A percentile compares a stretch with the other conserved stretches of the same genome.
Conservation (phyloP, 805 yeast species). For the Cyberlindnera americana region DNA sequence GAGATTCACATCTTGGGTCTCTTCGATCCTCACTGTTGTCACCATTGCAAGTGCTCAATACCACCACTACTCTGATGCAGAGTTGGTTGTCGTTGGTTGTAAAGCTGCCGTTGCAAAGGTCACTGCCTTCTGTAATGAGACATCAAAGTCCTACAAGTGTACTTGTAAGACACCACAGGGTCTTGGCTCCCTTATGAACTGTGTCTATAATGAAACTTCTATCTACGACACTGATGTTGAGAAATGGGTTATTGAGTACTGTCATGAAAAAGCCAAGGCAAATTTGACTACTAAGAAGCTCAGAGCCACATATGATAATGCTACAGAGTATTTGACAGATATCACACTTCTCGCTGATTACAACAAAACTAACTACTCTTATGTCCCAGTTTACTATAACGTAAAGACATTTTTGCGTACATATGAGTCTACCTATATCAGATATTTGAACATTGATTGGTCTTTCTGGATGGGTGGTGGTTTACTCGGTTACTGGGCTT, state of each 20-base stretch:
- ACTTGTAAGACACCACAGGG: slow-evolving; percentile 29
- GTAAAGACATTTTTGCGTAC: slow-evolving; percentile 26
- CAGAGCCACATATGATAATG: slow-evolving; percentile 38
- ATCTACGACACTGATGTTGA: slow-evolving; percentile 18
- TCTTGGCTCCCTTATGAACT: slow-evolving; percentile 29
- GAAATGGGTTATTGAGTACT: slow-evolving; percentile 26
- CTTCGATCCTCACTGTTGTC: not conserved
- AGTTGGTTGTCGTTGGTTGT: slow-evolving; percentile 25
- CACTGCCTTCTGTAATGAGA: slow-evolving; percentile 26
- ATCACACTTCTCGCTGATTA: slow-evolving; percentile 32
- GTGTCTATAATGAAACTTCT: slow-evolving; percentile 23
- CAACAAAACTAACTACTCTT: slow-evolving; percentile 31
- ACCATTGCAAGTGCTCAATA: slow-evolving; percentile 4
- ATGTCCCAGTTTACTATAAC: slow-evolving; percentile 35
- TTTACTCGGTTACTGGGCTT: slow-evolving; percentile 46
- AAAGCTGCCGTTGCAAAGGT: slow-evolving; percentile 23
- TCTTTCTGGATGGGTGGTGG: slow-evolving; percentile 47
- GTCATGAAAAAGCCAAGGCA: slow-evolving; percentile 19
- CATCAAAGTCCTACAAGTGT: slow-evolving; percentile 23
- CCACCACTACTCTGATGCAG: slow-evolving; percentile 18
- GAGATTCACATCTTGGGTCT: not conserved
- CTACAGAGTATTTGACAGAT: slow-evolving; percentile 39
- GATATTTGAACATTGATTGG: slow-evolving; percentile 35
- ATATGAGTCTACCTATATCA: slow-evolving; percentile 25
- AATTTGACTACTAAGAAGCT: slow-evolving; percentile 34